Percentiles rank a stretch among this genome's conserved stretches.
These are phyloP conservation scores for Periconia macrospinosa DNA, from an alignment of 2,329 filamentous ascomycete species.

Conservation along the genomic window DNA sequence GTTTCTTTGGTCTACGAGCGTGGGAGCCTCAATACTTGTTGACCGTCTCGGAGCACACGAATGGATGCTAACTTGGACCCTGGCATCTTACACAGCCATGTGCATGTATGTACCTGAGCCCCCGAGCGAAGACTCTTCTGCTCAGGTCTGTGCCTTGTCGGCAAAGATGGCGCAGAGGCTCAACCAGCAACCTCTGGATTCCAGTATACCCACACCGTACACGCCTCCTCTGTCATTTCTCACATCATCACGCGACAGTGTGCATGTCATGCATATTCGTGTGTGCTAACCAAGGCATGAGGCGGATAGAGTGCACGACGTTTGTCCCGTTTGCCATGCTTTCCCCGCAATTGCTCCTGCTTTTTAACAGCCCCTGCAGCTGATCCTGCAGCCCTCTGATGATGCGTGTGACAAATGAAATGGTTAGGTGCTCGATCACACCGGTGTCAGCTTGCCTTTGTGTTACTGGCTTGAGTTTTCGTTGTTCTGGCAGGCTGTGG, in stretches of 20 bases:
- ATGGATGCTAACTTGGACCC: neutral
- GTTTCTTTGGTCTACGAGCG: neutral
- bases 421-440: conserved; percentile 19
- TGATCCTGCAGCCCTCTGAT: conserved; percentile 42
- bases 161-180: conserved; percentile 17
- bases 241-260: conserved; percentile 25
- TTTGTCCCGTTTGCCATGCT: conserved; percentile 21
- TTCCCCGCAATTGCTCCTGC: conserved; percentile 44
- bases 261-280: conserved; percentile 26
- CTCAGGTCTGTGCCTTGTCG: conserved; percentile 12
- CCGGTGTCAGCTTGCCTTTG: conserved; percentile 33
- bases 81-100: too few species aligned
- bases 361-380: conserved; percentile 41
- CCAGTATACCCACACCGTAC: neutral
- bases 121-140: conserved; percentile 5
- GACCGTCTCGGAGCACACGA: neutral
- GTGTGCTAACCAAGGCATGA: conserved; percentile 13
- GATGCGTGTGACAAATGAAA: conserved; percentile 34
- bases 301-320: conserved; percentile 10
- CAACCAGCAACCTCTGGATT: neutral
- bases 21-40: conserved; percentile 24
- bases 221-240: neutral
- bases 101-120: too few species aligned
- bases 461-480: conserved; percentile 24
- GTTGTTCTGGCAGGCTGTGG: conserved; percentile 7